Conservation (phyloP, 495 filamentous ascomycete genomes). For the Penicillium robsamsonii region DNA sequence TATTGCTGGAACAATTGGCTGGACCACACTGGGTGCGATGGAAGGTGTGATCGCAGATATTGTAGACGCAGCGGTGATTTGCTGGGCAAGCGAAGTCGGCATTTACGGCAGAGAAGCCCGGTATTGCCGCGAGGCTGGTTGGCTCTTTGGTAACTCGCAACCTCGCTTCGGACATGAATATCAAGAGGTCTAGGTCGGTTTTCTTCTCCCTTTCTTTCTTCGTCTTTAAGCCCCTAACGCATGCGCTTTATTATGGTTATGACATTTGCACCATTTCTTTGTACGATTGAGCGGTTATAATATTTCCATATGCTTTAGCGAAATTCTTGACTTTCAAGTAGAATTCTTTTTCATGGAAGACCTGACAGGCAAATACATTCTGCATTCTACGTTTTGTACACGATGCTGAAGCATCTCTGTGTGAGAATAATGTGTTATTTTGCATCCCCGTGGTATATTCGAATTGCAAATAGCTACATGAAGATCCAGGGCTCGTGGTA, state of each 20-base stretch:
- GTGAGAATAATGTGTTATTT: slow-evolving; percentile 3
- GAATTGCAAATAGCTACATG: slow-evolving; percentile 23
- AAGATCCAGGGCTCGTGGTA: slow-evolving; percentile 39
- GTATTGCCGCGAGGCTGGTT: slow-evolving; percentile 84
- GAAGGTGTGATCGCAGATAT: slow-evolving; percentile 91
- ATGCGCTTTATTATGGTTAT: slow-evolving; percentile 1
- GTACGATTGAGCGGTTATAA: slow-evolving; percentile 14
- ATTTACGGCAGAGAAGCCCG: slow-evolving; percentile 64
- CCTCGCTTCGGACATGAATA: slow-evolving; percentile 16
- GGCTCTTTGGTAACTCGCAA: slow-evolving; percentile 65
- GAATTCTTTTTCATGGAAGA: neutral
- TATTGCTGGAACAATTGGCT: slow-evolving; percentile 88
- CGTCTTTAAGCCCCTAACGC: neutral
- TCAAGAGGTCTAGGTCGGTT: slow-evolving; percentile 18
- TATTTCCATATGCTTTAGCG: slow-evolving; percentile 1
- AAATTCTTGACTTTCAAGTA: neutral
- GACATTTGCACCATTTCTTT: slow-evolving; percentile 5
- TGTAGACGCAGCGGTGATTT: slow-evolving; percentile 87
- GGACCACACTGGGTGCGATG: slow-evolving; percentile 92
- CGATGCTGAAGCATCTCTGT: neutral
- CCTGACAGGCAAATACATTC: neutral
- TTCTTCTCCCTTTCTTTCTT: neutral
- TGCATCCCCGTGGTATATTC: slow-evolving; percentile 24
- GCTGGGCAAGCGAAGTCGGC: slow-evolving; percentile 86
- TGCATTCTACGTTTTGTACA: neutral